Conservation (phyloP, 75 land plant species). For the Cupressus sempervirens region DNA sequence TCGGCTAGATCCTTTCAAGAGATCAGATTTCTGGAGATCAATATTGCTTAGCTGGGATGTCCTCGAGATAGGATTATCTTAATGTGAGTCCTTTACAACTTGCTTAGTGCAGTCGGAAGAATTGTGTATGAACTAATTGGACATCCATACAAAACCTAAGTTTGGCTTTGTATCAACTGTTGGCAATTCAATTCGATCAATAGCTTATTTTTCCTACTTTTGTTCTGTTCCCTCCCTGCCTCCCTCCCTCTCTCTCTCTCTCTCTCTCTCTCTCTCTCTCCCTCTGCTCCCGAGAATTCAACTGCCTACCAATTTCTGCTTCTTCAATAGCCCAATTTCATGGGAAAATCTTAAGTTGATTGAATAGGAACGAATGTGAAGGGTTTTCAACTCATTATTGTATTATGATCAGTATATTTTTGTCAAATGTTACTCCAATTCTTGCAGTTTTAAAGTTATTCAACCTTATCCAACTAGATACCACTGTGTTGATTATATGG, state of each 20-base stretch:
- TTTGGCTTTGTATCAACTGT: neutral
- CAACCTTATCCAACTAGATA: neutral
- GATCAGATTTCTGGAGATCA: neutral
- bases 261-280: neutral
- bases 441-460: neutral
- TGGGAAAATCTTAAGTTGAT: slow-evolving; percentile 5
- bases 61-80: neutral
- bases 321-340: slow-evolving; percentile 1
- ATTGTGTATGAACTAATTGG: neutral
- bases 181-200: neutral
- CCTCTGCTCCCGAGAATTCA: neutral
- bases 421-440: neutral
- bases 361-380: neutral
- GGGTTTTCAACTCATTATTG: neutral
- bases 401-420: neutral
- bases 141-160: neutral
- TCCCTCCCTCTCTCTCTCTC: neutral
- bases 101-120: neutral
- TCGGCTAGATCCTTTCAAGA: slow-evolving; percentile 32
- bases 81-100: neutral
- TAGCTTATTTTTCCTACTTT: neutral
- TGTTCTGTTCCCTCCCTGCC: too few species aligned
- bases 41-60: neutral
- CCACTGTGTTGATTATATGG: neutral
- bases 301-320: neutral